Evolutionary conservation across 2,329 filamentous ascomycete genomes (phyloP).

Genomic region (Penicillium sp.): DNA sequence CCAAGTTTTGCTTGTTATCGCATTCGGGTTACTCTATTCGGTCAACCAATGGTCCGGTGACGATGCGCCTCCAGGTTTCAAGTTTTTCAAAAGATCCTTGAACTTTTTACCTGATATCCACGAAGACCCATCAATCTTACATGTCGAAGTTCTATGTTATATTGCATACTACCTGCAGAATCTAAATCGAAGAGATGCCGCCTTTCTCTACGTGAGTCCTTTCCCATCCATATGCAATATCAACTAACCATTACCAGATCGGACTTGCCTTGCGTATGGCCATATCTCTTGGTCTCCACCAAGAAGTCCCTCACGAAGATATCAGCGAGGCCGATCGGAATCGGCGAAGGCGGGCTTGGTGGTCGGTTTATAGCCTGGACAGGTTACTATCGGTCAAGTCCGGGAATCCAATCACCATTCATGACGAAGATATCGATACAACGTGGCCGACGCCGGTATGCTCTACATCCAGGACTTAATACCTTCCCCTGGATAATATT

Average conservation of each 20-base stretch:
- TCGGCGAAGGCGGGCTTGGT: conserved; percentile 55
- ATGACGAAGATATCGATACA: conserved; percentile 56
- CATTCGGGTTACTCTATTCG: conserved; percentile 59
- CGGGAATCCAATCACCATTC: conserved; percentile 56
- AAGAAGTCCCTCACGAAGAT: conserved; percentile 46
- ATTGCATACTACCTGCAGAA: conserved; percentile 61
- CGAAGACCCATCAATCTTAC: conserved; percentile 55
- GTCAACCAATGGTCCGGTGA: conserved; percentile 57
- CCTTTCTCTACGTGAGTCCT: conserved; percentile 50
- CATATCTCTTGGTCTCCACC: conserved; percentile 57
- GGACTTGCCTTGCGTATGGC: conserved; percentile 59
- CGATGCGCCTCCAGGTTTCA: conserved; percentile 56
- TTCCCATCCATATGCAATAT: not conserved
- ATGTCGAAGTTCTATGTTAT: conserved; percentile 56
- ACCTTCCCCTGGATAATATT: not conserved
- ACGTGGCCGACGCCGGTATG: conserved; percentile 33
- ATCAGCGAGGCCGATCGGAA: conserved; percentile 48
- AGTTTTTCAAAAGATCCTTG: conserved; percentile 55
- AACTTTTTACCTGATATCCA: conserved; percentile 57
- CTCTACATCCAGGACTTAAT: not conserved
- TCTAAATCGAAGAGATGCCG: conserved; percentile 56
- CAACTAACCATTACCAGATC: conserved; percentile 32
- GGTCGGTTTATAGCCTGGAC: conserved; percentile 59
- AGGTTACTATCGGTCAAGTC: conserved; percentile 56
- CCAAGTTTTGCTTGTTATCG: conserved; percentile 54